These are phyloP conservation scores for Letharia columbiana DNA, from an alignment of 495 filamentous ascomycete genomes.

Conservation along the genomic window DNA sequence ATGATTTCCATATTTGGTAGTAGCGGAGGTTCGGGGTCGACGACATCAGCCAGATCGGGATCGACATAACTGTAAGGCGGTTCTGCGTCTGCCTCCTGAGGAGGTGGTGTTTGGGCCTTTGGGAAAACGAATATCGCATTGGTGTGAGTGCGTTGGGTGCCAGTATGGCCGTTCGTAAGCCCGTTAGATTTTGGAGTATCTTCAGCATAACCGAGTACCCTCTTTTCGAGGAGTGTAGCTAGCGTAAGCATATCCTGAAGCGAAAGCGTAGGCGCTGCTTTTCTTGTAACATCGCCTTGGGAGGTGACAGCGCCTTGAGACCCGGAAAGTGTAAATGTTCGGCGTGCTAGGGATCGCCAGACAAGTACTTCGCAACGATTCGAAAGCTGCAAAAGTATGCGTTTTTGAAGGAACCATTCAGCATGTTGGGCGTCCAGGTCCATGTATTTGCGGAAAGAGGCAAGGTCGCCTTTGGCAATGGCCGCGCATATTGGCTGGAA, in stretches of 20 bases:
- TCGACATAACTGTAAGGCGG: conserved; percentile 30
- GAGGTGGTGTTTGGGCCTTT: background rate
- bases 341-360: conserved; percentile 75
- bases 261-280: conserved; percentile 48
- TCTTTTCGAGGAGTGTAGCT: conserved; percentile 32
- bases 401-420: conserved; percentile 68
- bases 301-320: conserved; percentile 39
- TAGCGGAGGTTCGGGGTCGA: conserved; percentile 20
- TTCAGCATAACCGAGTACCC: conserved; percentile 14
- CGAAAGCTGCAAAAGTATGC: conserved; percentile 61
- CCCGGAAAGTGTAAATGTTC: conserved; percentile 59
- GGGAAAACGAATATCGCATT: conserved; percentile 28
- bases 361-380: conserved; percentile 71
- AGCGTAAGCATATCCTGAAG: conserved; percentile 46
- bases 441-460: conserved; percentile 63
- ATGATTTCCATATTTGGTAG: conserved; percentile 48
- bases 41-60: conserved; percentile 34
- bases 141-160: conserved; percentile 23
- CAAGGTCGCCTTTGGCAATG: conserved; percentile 71
- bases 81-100: conserved; percentile 11
- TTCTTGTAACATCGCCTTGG: conserved; percentile 35
- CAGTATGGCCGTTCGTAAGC: conserved; percentile 1
- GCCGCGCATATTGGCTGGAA: conserved; percentile 67
- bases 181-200: background rate
- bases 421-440: conserved; percentile 40